A percentile compares a stretch with the other conserved stretches of the same genome.
phyloP scores from a whole-genome alignment of 495 filamentous ascomycete genomes.

The Daldinia caldariorum region DNA sequence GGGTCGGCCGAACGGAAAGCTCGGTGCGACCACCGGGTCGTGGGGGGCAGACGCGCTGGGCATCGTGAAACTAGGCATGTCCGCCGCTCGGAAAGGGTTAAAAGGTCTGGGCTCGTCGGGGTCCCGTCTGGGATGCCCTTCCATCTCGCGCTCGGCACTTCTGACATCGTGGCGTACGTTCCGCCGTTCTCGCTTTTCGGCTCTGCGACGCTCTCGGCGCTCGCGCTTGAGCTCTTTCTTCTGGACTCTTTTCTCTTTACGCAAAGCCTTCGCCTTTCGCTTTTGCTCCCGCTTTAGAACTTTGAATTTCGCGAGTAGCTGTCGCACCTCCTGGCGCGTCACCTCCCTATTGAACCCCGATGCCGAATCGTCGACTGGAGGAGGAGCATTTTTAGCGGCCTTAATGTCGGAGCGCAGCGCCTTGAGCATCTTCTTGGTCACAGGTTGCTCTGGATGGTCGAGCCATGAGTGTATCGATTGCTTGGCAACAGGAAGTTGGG shows the following conservation, averaged over 20 bases:
- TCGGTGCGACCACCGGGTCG: neutral
- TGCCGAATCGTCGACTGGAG: constrained; percentile 14
- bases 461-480: constrained; percentile 53
- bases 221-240: constrained; percentile 44
- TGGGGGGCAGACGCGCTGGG: neutral
- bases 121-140: constrained; percentile 14
- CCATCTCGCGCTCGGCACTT: constrained; percentile 38
- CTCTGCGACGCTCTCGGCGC: constrained; percentile 38
- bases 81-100: neutral
- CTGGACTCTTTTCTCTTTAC: constrained; percentile 34
- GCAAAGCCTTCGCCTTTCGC: constrained; percentile 10
- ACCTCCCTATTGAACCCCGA: constrained; percentile 34
- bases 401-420: constrained; percentile 52
- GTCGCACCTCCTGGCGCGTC: constrained; percentile 51
- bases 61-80: neutral
- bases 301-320: constrained; percentile 53
- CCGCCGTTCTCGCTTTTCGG: constrained; percentile 48
- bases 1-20: constrained; percentile 2
- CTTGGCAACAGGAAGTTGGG: constrained; percentile 53
- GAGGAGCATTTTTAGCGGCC: constrained; percentile 46
- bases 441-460: constrained; percentile 53
- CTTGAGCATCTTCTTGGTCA: constrained; percentile 56
- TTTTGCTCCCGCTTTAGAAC: constrained; percentile 55
- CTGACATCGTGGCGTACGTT: constrained; percentile 42
- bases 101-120: neutral